Evolutionary conservation across 305 asterid genomes (phyloP).

Genomic region (Fraxinus latifolia): DNA sequence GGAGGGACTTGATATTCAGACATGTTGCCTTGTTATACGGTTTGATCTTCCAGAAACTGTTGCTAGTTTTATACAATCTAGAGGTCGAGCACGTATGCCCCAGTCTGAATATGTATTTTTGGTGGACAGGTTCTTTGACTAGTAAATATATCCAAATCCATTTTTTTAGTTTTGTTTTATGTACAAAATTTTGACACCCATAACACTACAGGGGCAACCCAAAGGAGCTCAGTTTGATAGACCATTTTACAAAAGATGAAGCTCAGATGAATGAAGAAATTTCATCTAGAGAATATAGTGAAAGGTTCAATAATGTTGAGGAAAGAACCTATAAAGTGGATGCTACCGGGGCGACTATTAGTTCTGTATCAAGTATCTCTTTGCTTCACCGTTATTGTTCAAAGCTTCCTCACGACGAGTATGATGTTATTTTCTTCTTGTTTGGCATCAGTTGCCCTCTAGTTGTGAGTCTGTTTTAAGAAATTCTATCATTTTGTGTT

Average conservation of each 20-base stretch:
- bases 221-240: conserved; percentile 63
- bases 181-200: conserved; percentile 26
- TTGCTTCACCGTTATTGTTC: conserved; percentile 90
- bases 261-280: conserved; percentile 76
- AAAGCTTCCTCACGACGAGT: conserved; percentile 94
- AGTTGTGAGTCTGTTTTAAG: not conserved
- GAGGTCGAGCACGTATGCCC: conserved; percentile 98
- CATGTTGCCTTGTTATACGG: conserved; percentile 96
- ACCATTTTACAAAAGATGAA: conserved; percentile 66
- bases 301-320: conserved; percentile 40
- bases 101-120: conserved; percentile 89
- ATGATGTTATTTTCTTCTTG: conserved; percentile 37
- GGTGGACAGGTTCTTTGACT: conserved; percentile 73
- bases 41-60: conserved; percentile 99
- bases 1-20: conserved; percentile 99
- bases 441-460: conserved; percentile 18
- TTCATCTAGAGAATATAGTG: conserved; percentile 49
- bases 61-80: conserved; percentile 95
- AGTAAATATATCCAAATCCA: conserved; percentile 20
- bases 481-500: conserved; percentile 17
- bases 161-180: conserved; percentile 21
- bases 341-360: conserved; percentile 79
- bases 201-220: conserved; percentile 54
- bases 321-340: conserved; percentile 71
- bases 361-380: conserved; percentile 70